Evolutionary conservation across 805 yeast species (phyloP), one percentile per base, ranked within the genome.

Genomic region (Isabelozyma rhagii): DNA sequence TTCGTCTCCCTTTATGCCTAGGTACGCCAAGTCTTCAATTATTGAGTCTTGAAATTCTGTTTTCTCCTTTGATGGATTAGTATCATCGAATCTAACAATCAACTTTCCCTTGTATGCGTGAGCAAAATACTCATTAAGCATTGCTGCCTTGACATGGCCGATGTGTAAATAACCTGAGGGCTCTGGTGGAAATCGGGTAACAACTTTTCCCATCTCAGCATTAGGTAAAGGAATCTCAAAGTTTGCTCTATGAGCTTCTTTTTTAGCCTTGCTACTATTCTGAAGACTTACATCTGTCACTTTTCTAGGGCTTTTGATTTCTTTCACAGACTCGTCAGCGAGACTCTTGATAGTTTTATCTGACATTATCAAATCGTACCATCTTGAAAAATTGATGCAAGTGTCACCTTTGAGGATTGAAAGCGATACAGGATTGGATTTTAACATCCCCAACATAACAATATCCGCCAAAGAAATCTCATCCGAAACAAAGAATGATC

Each of bases 101-200:
- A 94, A 82, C 74, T 94, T 94, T 68, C 99, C 99, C 64, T 94
- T 87, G 80, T 93, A 94, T 65, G 83, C 87, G 61, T 89, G 85
- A 45, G 99, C 99, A 75, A 94, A 93, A 76, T 92, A 93, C 74
- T 94, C 94, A 77, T 94, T 94, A 67, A 94, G 81, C 51, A 94
- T 79, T 49, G 99, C 99, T 54, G 99, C 99, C 74, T 94, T 94
- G 53, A 97, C 99, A 68, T 94, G 99, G 60, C 99, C 99, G 72
- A 94, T 94, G 74, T 94, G 99, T 72, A 94, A 81, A 72, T 92
- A 94, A 74, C 99, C 99, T 74, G 96, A 89, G 52, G 99, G 99
- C 77, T 94, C 99, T 56, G 99, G 99, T 47, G 97, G 99, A 84
- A 94, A 94, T 75, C 99, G 87, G 47, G 99, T 96, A 48, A 94